Base-by-base conservation (phyloP, 129 eudicot genomes). In the Kitagawia praeruptora region DNA sequence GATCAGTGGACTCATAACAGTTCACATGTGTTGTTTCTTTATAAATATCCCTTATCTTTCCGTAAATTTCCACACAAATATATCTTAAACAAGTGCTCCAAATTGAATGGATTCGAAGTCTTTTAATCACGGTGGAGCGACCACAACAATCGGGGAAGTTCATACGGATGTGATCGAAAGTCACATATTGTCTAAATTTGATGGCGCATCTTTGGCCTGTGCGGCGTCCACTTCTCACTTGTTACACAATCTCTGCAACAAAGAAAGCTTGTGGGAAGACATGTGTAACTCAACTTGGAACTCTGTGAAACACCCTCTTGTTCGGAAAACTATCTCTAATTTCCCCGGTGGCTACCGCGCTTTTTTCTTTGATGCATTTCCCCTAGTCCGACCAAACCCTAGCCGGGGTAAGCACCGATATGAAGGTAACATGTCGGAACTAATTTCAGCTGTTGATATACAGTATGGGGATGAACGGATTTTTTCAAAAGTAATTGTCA, bases 311-410 rank as follows among this genome's bases (percentile, higher is more conserved):
- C 6, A 75, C 39, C 66, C 78, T n/a, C 78, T 12, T 47, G 44
- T 75, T 56, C 45, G 9, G 13, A 27, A 49, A 34, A 27, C 64
- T 5, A 75, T 75, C 45, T 31, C 66, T 12, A 49, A 28, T 2
- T 76, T 49, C 8, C 53, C 77, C 54, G 54, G 54, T 4, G 77
- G 77, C 1, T 44, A 49, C 70, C 79, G 79, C 47, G 39, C 49
- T 4, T 76, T 76, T 23, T 76, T 37, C 70, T 76, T 70, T 5
- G 79, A 76, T 27, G 61, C 79, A 61, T 76, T 76, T 41, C 79
- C 79, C 15, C 2, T 73, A 0, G 4, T 73, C 39, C 54, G 47
- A 12, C 4, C 70, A 8, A 76, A 72, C 14, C 47, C 31, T 19
- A 6, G 34, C 8, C 4, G 79, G 2, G 18, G 14, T 5, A 10